Conservation (phyloP, 2,329 filamentous ascomycete species). For the Sporothrix globosa region DNA sequence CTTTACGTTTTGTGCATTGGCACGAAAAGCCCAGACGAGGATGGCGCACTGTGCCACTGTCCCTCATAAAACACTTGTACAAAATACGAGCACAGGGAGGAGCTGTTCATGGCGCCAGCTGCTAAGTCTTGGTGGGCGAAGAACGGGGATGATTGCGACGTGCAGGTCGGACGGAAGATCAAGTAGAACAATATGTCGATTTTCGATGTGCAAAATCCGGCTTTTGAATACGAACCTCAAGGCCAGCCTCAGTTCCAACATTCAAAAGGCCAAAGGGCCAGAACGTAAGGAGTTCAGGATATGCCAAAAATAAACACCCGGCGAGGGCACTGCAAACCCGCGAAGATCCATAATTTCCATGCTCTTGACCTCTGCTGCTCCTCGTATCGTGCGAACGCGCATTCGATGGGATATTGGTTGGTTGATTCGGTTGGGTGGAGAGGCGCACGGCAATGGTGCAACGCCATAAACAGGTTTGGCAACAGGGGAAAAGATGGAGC, state of each 20-base stretch:
- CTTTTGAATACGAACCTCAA: slow-evolving; percentile 8
- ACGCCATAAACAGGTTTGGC: slow-evolving; percentile 23
- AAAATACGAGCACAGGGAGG: slow-evolving; percentile 12
- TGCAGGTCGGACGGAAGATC: slow-evolving; percentile 5
- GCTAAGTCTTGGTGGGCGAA: not conserved
- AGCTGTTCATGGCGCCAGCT: slow-evolving; percentile 1
- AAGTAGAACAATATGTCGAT: slow-evolving; percentile 18
- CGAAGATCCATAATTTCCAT: not conserved
- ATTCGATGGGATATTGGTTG: not conserved
- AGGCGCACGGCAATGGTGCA: slow-evolving; percentile 20
- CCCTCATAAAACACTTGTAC: not conserved
- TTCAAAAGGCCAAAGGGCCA: not conserved
- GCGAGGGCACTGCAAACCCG: not conserved
- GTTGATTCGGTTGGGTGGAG: not conserved
- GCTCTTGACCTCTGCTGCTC: not conserved
- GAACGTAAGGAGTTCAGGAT: not conserved
- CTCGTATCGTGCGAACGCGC: not conserved
- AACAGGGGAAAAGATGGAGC: slow-evolving; percentile 22
- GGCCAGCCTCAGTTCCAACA: not conserved
- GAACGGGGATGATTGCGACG: slow-evolving; percentile 1
- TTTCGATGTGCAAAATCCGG: slow-evolving; percentile 14
- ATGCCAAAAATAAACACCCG: slow-evolving; percentile 14
- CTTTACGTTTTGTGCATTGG: slow-evolving; percentile 16
- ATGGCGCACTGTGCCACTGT: not conserved
- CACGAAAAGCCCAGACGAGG: slow-evolving; percentile 8